Evolutionary conservation across 164 flowering plant species (phyloP), one percentile per base, ranked within the genome.

Genomic region (grape (Vitis vinifera)): DNA sequence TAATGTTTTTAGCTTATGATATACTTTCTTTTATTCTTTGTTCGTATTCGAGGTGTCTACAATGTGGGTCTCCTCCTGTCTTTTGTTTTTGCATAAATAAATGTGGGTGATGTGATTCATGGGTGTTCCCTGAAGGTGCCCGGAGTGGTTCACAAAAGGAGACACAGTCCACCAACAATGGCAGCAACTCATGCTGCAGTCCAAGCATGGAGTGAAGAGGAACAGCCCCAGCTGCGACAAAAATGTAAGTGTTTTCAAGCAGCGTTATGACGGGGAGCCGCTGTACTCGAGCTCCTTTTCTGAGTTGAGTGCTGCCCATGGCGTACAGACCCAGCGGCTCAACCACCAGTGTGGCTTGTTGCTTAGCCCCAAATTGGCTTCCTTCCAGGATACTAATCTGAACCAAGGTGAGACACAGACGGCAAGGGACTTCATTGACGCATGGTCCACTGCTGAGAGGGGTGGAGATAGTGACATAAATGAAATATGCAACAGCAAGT

Each of bases 341-440:
- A 67, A 16, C 56, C 79, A 80, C 27, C 76, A 77, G 12, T 72
- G 72, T 66, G 48, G 67, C 63, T 52, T 77, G 67, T 75, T 73
- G 59, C 74, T 76, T 47, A 80, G 77, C 63, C 65, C 75, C 49
- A 67, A 58, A 49, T 11, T 63, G 10, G 67, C 2, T 23, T 30
- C 59, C 11, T 37, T 51, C 27, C 55, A 60, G 57, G 67, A 55
- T 15, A n/a, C 65, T n/a, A 69, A 55, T 73, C 73, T 70, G n/a
- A 69, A 55, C 44, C 76, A 67, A 13, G 47, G 66, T 51, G 69
- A 68, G 53, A 55, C 67, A 52, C 71, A 75, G 10, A 74, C 71
- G 59, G 83, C 92, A 1, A 79, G 85, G 73, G 77, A 68, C 5
- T 89, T 88, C 71, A 88, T 91, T 15, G 88, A 85, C 70, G 93